Evolutionary conservation across 805 yeast species (phyloP).

Genomic region (Candida maesae): DNA sequence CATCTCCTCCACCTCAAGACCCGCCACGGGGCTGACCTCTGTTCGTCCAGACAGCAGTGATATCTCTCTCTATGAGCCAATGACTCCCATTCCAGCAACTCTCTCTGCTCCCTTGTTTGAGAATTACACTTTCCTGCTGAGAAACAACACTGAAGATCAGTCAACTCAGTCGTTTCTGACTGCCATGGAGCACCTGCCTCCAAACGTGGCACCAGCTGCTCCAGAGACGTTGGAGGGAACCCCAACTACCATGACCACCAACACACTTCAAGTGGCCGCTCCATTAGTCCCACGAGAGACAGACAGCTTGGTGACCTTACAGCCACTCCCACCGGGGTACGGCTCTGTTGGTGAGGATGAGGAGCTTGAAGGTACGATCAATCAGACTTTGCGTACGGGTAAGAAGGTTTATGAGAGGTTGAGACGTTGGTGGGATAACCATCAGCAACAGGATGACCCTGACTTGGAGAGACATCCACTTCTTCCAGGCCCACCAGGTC

Average conservation of each 20-base stretch:
- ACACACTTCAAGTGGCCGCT: not conserved
- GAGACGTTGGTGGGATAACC: conserved; percentile 1
- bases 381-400: not conserved
- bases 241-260: not conserved
- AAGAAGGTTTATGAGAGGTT: not conserved
- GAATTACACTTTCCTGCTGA: conserved; percentile 6
- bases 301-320: not conserved
- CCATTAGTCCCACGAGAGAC: not conserved
- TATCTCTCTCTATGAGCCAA: not conserved
- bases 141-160: conserved; percentile 2
- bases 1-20: conserved; percentile 17
- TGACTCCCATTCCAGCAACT: not conserved
- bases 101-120: conserved; percentile 4
- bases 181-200: conserved; percentile 9
- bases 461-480: conserved; percentile 14
- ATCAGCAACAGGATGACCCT: conserved; percentile 1
- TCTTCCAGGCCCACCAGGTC: conserved; percentile 3
- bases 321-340: conserved; percentile 2
- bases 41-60: not conserved
- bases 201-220: too few species aligned
- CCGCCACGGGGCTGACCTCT: conserved; percentile 1
- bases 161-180: conserved; percentile 6
- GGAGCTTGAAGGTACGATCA: not conserved
- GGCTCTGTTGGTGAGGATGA: not conserved
- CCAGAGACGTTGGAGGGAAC: too few species aligned